Evolutionary conservation across 768 basidiomycete genomes (phyloP).

Genomic region (Kwoniella europaea): DNA sequence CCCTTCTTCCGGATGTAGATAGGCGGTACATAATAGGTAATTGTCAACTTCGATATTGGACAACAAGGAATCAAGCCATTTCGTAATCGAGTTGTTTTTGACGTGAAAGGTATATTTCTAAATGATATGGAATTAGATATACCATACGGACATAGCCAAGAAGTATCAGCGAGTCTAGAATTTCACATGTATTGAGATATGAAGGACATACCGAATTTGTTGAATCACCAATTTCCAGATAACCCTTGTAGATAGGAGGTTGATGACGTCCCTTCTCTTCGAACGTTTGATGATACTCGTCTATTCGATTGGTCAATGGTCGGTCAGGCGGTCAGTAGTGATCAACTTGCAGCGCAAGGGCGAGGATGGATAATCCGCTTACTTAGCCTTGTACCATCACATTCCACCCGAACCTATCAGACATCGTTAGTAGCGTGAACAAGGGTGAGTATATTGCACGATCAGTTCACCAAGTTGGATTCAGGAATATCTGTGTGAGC

Average conservation of each 20-base stretch:
- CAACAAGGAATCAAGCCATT: not conserved
- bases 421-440: not conserved
- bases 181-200: not conserved
- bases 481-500: too few species aligned
- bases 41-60: not conserved
- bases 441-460: not conserved
- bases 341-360: too few species aligned
- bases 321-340: constrained; percentile 3
- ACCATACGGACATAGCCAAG: not conserved
- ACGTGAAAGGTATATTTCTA: constrained; percentile 20
- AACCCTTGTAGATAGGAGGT: constrained; percentile 9
- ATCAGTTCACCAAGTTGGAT: not conserved
- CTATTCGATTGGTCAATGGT: not conserved
- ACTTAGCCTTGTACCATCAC: constrained; percentile 9
- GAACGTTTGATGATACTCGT: constrained; percentile 5
- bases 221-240: constrained; percentile 5
- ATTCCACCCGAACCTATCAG: constrained; percentile 20
- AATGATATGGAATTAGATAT: not conserved
- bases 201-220: not conserved
- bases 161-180: not conserved
- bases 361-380: not conserved
- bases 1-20: not conserved
- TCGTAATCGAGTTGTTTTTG: not conserved
- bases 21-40: constrained; percentile 7
- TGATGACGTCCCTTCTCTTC: not conserved